Percentiles rank a stretch among this genome's conserved stretches.
Conservation (phyloP, 1,284 basidiomycete genomes). For the Microbotryomycetes sp. region DNA sequence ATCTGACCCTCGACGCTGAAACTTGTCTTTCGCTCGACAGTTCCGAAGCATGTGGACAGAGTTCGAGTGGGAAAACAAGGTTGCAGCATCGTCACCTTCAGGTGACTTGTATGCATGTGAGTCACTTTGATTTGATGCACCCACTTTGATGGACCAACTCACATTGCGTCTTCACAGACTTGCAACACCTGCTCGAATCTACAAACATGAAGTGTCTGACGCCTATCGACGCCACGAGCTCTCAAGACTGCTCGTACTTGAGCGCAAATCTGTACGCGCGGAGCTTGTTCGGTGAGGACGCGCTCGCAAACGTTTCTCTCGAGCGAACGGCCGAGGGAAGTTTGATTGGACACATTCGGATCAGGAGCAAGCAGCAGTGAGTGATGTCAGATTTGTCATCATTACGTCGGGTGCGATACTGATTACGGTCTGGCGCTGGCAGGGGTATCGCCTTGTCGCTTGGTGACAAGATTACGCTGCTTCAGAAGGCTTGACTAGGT, state of each 20-base stretch:
- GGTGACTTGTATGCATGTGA: conserved; percentile 36
- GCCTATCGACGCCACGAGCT: conserved; percentile 70
- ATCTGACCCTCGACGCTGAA: background rate
- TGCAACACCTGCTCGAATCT: conserved; percentile 81
- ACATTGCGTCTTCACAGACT: conserved; percentile 43
- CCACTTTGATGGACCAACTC: background rate
- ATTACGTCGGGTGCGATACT: background rate
- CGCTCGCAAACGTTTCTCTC: conserved; percentile 89
- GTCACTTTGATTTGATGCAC: background rate
- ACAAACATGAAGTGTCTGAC: conserved; percentile 98
- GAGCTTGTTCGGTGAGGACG: conserved; percentile 90
- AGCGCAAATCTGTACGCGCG: conserved; percentile 90
- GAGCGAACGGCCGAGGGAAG: conserved; percentile 77
- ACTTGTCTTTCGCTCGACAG: no score
- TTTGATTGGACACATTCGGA: conserved; percentile 83
- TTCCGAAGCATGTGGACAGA: conserved; percentile 97
- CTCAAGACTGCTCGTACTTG: conserved; percentile 67
- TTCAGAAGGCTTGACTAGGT: conserved; percentile 21
- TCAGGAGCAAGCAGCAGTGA: conserved; percentile 79
- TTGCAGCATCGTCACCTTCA: conserved; percentile 67
- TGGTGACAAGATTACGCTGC: conserved; percentile 67
- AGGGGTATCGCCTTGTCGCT: conserved; percentile 82
- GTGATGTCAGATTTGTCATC: background rate
- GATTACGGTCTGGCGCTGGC: background rate
- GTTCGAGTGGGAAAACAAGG: conserved; percentile 97